Base-by-base conservation (phyloP, 1,139 yeast species). In the Blastobotrys buckinghamii region DNA sequence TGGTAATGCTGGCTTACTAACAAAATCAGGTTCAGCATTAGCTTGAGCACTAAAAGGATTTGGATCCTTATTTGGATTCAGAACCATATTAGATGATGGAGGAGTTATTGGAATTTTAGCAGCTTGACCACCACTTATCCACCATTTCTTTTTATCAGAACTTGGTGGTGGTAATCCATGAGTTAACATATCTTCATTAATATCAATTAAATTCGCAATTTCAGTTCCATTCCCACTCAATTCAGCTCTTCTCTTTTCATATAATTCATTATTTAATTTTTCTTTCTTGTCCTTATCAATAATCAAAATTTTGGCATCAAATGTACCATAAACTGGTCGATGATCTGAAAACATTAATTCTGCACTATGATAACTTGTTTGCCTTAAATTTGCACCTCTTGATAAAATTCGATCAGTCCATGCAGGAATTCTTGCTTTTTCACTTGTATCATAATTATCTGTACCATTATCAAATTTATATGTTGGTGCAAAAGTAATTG, bases 391-490 rank as follows among this genome's bases (percentile, higher is more conserved):
- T n/a, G 62, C 45, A n/a, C 76, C 76, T 38, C 78, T 73, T 47
- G 74, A 73, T 47, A 84, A 58, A 47, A 84, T 79, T 47, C 99
- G 72, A 69, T 92, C 98, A 0, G 97, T 92, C 97, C 97, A 92
- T 0, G 97, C 89, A 1, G 98, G 98, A 24, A 85, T 84, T 56
- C 98, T 76, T 63, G 83, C 84, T 64, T 92, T 92, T 57, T 92
- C 98, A 15, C 95, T 84, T 0, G 95, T 78, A 65, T 92, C 98
- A 64, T 89, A 92, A 6, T 69, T 70, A 45, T 79, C 79, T 0
- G 96, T 87, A 2, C 95, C 95, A 50, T 87, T 88, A 63, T 92
- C 96, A 66, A 84, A 92, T 63, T 92, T 92, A 67, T 92, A 92
- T 0, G 98, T 92, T 10, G 98, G 98, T 44, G 82, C 77, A 61